Conservation (phyloP, 225 moss, liverwort and hornwort species). For the Takakia lepidozioides region DNA sequence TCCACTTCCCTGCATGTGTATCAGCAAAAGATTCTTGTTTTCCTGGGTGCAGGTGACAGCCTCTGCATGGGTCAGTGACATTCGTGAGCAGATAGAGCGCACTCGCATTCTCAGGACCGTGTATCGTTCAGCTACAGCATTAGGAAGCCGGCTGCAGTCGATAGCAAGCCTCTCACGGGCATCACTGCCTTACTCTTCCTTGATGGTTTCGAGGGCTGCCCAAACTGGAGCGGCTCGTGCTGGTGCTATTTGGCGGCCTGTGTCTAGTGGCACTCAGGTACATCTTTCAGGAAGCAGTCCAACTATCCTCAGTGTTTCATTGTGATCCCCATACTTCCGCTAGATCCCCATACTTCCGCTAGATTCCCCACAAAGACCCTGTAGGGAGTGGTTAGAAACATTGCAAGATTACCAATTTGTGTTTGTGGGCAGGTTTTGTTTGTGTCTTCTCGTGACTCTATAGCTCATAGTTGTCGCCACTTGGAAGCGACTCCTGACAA, state of each 20-base stretch:
- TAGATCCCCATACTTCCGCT: too few species aligned
- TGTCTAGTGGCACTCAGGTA: conserved; percentile 71
- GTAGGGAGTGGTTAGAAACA: too few species aligned
- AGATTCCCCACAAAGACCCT: too few species aligned
- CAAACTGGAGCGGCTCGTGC: conserved; percentile 50
- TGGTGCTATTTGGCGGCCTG: conserved; percentile 72
- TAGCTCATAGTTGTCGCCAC: too few species aligned
- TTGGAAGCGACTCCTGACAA: too few species aligned
- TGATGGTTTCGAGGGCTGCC: conserved; percentile 59
- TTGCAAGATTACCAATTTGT: too few species aligned
- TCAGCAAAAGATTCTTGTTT: too few species aligned
- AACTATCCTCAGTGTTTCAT: not conserved
- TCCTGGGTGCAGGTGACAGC: conserved; percentile 51
- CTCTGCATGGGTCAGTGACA: conserved; percentile 79
- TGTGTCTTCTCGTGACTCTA: too few species aligned
- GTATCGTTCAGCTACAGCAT: conserved; percentile 66
- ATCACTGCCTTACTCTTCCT: conserved; percentile 17
- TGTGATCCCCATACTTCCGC: not conserved
- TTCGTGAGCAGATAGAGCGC: conserved; percentile 72
- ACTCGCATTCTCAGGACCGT: conserved; percentile 66
- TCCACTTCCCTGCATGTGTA: too few species aligned
- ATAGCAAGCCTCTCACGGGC: conserved; percentile 56
- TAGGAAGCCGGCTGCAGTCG: conserved; percentile 52
- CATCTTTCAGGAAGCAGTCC: too few species aligned
- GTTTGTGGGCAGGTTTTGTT: too few species aligned